phyloP scores from a whole-genome alignment of 306 rosid genomes.

The Quercus cerris region DNA sequence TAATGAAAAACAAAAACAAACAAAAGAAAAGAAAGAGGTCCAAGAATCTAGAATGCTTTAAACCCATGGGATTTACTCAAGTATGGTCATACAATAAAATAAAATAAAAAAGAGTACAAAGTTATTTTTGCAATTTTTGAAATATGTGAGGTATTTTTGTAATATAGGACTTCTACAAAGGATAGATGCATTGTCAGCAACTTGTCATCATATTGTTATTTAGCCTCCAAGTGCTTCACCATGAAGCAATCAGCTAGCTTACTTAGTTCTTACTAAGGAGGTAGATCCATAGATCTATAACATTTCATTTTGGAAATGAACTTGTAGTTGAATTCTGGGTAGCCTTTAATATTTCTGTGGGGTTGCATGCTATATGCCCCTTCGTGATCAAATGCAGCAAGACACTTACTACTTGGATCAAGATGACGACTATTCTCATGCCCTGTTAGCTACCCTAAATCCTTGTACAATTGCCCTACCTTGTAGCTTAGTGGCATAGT shows the following conservation, averaged over 20 bases:
- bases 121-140: not conserved
- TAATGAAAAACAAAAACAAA: not conserved
- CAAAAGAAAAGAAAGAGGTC: not conserved
- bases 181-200: not conserved
- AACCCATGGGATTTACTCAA: not conserved
- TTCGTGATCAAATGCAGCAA: not conserved
- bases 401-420: not conserved
- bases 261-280: not conserved
- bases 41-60: not conserved
- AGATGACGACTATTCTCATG: not conserved
- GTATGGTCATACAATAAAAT: not conserved
- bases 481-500: no score
- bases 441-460: not conserved
- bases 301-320: not conserved
- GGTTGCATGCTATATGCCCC: not conserved
- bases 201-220: not conserved
- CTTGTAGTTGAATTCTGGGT: not conserved
- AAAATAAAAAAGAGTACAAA: not conserved
- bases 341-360: not conserved
- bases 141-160: not conserved
- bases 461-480: no score
- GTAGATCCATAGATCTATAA: not conserved
- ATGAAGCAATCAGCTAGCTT: not conserved
- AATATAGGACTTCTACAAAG: not conserved
- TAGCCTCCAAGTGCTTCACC: not conserved